These are phyloP conservation scores for Tylopilus vinaceipallidus DNA, from an alignment of 768 basidiomycete species.

Conservation along the genomic window DNA sequence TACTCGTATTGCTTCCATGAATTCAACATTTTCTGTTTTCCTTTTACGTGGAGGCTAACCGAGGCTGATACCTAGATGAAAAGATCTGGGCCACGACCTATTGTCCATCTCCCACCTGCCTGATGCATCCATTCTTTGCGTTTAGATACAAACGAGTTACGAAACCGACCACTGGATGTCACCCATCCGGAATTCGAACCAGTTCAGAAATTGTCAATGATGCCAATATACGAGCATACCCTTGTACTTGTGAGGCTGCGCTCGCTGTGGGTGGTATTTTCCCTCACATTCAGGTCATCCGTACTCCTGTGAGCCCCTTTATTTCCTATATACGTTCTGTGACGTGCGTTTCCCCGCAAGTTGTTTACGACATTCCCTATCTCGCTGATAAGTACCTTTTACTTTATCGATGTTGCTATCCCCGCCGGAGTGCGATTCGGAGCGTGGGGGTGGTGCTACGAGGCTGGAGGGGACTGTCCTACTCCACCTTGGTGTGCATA, in stretches of 20 bases:
- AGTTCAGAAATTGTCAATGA: not conserved
- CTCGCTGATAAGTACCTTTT: not conserved
- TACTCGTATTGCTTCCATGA: constrained; percentile 17
- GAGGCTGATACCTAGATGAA: not conserved
- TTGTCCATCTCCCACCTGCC: not conserved
- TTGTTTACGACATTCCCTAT: not conserved
- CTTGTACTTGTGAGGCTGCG: not conserved
- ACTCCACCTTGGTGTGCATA: not conserved
- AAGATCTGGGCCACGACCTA: not conserved
- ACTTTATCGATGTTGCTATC: not conserved
- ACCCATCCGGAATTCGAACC: not conserved
- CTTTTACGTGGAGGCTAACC: not conserved
- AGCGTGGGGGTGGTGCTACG: not conserved
- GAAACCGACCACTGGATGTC: not conserved
- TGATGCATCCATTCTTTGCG: not conserved
- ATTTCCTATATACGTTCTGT: too few species aligned
- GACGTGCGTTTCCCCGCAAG: not conserved
- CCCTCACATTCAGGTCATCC: not conserved
- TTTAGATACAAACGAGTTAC: not conserved
- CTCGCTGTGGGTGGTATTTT: constrained; percentile 2
- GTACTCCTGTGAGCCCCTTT: not conserved
- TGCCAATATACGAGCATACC: not conserved
- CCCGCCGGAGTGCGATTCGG: not conserved
- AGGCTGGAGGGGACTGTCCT: not conserved
- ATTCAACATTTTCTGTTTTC: constrained; percentile 7